Base-by-base conservation (phyloP, 2,329 filamentous ascomycete species). In the Fusarium illudens region DNA sequence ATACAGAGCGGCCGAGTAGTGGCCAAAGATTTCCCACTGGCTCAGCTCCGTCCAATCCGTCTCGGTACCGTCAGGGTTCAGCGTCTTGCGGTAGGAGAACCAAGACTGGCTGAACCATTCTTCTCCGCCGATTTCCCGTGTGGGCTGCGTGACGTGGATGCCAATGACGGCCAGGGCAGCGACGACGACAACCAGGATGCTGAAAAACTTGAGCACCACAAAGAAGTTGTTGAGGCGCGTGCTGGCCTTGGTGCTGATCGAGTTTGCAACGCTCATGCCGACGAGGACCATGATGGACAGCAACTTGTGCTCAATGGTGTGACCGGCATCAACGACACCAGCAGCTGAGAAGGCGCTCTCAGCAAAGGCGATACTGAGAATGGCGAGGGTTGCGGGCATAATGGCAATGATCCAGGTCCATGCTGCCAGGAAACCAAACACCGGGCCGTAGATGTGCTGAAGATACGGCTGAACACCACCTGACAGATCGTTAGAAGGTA, bases 331-430 rank as follows among this genome's bases (percentile, higher is more conserved):
- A 0, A 82, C 83, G 1, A 84, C 76, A 3, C 83, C 84, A 0
- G 78, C 75, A 2, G 84, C 83, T 3, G 87, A 83, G 80, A 84
- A 88, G 25, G 88, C 83, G 65, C 83, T 88, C 73, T 88, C 83
- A 59, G 89, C 83, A 66, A 90, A 90, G 22, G 90, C 87, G 64
- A 90, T 89, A 71, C 84, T 85, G 27, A 90, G 81, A 48, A 90
- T 90, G 10, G 87, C 88, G 62, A 89, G 81, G 0, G 88, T 89
- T 0, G 87, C 87, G 0, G 88, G 88, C 83, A 89, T 90, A 22
- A 89, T 84, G 19, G 85, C 86, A 6, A 90, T 82, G 56, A 90
- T 84, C 85, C 88, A 90, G 0, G 87, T 87, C 88, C 88, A 90
- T 0, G 87, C 87, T 6, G 87, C 86, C 6, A 90, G 75, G 69